These are phyloP conservation scores for Plantago ovata DNA, from an alignment of 257 asterid genomes.

Conservation along the genomic window DNA sequence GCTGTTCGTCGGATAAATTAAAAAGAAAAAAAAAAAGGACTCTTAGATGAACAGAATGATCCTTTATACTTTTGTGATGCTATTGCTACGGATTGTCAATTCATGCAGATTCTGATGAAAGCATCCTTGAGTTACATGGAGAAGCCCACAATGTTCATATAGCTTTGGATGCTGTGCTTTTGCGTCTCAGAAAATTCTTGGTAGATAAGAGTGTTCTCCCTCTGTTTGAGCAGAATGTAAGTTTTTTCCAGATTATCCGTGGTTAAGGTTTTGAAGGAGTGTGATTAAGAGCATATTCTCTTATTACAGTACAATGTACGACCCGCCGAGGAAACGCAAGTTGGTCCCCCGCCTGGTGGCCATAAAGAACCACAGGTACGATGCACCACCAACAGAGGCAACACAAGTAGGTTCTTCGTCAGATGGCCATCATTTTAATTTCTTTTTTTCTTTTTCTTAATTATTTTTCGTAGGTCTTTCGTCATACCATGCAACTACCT, in stretches of 20 bases:
- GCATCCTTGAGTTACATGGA: slow-evolving; percentile 81
- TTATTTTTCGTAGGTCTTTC: slow-evolving; percentile 50
- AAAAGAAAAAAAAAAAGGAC: background rate
- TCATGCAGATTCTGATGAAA: slow-evolving; percentile 75
- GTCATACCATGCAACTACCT: slow-evolving; percentile 82
- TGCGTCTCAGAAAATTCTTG: slow-evolving; percentile 76
- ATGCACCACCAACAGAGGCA: slow-evolving; percentile 36
- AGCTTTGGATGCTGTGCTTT: slow-evolving; percentile 75
- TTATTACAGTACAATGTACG: slow-evolving; percentile 43
- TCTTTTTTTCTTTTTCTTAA: background rate
- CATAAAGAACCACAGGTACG: too few species aligned
- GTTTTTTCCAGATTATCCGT: slow-evolving; percentile 12
- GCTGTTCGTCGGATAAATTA: too few species aligned
- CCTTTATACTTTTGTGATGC: slow-evolving; percentile 35
- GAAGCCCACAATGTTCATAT: slow-evolving; percentile 68
- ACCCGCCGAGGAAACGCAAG: slow-evolving; percentile 53
- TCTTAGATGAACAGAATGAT: slow-evolving; percentile 13
- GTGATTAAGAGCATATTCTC: slow-evolving; percentile 5
- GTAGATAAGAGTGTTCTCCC: slow-evolving; percentile 85
- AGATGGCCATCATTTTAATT: slow-evolving; percentile 41
- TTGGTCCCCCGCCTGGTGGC: too few species aligned
- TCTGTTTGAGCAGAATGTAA: slow-evolving; percentile 72
- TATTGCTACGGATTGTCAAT: slow-evolving; percentile 35
- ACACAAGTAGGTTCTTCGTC: slow-evolving; percentile 40
- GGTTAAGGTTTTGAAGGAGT: background rate